These are phyloP conservation scores for Thielaviopsis populi DNA, from an alignment of 2,329 filamentous ascomycete genomes.

Conservation along the genomic window DNA sequence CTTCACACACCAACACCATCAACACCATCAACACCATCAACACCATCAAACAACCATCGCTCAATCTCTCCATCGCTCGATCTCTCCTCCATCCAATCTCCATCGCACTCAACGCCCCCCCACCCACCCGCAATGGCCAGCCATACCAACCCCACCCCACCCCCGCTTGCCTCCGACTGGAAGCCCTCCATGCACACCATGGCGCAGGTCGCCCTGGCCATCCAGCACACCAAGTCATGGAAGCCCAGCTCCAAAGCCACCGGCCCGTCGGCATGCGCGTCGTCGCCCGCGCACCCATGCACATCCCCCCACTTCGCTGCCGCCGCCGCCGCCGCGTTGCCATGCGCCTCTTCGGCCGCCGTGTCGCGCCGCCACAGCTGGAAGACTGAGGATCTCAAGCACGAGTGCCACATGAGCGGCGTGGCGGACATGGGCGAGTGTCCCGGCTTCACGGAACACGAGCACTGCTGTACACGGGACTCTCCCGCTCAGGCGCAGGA, in stretches of 20 bases:
- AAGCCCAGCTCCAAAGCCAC: neutral
- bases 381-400: slow-evolving; percentile 39
- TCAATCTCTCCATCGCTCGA: neutral
- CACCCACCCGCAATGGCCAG: neutral
- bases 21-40: neutral
- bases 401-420: slow-evolving; percentile 33
- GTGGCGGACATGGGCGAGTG: slow-evolving; percentile 26
- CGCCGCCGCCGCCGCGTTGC: neutral
- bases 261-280: neutral
- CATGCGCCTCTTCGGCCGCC: neutral
- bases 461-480: neutral
- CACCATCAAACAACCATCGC: neutral
- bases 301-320: slow-evolving; percentile 2
- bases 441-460: slow-evolving; percentile 30
- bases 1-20: neutral
- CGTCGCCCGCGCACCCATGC: slow-evolving; percentile 14
- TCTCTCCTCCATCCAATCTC: neutral
- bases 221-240: slow-evolving; percentile 12
- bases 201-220: slow-evolving; percentile 11
- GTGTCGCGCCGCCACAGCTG: slow-evolving; percentile 34
- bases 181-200: slow-evolving; percentile 10
- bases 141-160: neutral
- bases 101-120: neutral
- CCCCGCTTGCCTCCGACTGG: neutral
- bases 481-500: neutral